These are phyloP conservation scores for Coemansia sp. DNA, from an alignment of 192 early-diverging fungal species.

Conservation along the genomic window DNA sequence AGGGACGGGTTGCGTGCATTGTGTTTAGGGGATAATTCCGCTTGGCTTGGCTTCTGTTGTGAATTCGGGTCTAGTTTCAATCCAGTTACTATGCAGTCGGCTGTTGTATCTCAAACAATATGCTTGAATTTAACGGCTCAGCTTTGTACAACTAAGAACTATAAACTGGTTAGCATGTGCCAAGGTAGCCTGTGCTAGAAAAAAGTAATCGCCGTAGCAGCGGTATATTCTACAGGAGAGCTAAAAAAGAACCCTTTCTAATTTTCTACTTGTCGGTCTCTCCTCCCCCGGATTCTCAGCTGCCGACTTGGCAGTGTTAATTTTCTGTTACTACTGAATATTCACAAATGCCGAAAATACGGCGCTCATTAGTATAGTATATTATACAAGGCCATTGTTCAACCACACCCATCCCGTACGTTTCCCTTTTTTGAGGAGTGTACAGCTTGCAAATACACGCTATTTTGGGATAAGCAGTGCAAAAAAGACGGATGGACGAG, in stretches of 20 bases:
- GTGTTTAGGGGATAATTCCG: too few species aligned
- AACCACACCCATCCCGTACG: background rate
- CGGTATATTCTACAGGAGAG: background rate
- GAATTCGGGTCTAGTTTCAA: too few species aligned
- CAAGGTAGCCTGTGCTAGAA: background rate
- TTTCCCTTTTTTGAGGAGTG: background rate
- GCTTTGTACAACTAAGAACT: background rate
- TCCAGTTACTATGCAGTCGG: too few species aligned
- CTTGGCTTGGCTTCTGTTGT: too few species aligned
- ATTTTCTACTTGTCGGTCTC: background rate
- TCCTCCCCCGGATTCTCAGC: background rate
- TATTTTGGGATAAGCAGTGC: background rate
- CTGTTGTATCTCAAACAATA: background rate
- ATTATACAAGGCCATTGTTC: slow-evolving; percentile 1
- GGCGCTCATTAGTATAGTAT: background rate
- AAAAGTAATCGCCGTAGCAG: background rate
- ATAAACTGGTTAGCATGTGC: background rate
- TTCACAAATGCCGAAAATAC: background rate
- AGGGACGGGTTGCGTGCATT: too few species aligned
- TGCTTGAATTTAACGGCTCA: background rate
- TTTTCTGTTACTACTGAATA: background rate
- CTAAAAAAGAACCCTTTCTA: background rate
- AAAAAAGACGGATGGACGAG: background rate
- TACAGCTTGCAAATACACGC: background rate
- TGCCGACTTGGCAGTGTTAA: slow-evolving; percentile 1